Evolutionary conservation across 805 yeast genomes (phyloP).

Genomic region (Sungouiozyma intestinalis): DNA sequence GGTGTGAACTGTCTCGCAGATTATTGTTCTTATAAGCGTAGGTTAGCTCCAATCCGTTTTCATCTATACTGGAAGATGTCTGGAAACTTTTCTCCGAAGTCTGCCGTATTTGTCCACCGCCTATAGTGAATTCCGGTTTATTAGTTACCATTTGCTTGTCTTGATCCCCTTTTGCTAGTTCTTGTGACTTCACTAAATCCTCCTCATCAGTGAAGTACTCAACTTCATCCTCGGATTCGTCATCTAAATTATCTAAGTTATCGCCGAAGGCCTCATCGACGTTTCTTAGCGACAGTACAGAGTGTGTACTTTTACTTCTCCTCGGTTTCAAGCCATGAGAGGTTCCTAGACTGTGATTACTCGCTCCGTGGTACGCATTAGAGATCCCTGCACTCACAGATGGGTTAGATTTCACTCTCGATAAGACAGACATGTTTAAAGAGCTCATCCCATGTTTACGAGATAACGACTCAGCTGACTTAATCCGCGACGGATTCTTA

Average conservation of each 20-base stretch:
- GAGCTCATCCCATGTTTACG: slow-evolving; percentile 23
- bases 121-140: slow-evolving; percentile 4
- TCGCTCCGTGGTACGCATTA: background rate
- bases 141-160: background rate
- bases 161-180: background rate
- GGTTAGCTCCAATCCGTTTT: background rate
- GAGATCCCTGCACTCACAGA: slow-evolving; percentile 1
- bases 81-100: background rate
- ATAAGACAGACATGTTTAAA: slow-evolving; percentile 26
- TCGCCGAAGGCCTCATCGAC: slow-evolving; percentile 11
- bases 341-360: slow-evolving; percentile 2
- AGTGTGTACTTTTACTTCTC: slow-evolving; percentile 21
- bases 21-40: background rate
- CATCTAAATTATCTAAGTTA: slow-evolving; percentile 16
- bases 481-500: slow-evolving; percentile 8
- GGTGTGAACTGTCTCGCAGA: background rate
- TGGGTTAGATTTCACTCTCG: slow-evolving; percentile 18
- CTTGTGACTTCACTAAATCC: slow-evolving; percentile 10
- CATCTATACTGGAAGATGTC: background rate
- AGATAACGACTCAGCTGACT: slow-evolving; percentile 23
- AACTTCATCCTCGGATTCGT: slow-evolving; percentile 31
- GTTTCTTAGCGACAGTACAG: slow-evolving; percentile 19
- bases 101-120: slow-evolving; percentile 1
- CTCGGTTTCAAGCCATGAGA: slow-evolving; percentile 20
- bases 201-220: slow-evolving; percentile 32